Percentiles rank a stretch among this genome's conserved stretches.
Evolutionary conservation across 352 stramenopile species (phyloP).

Genomic region (Globisporangium iwayamae): DNA sequence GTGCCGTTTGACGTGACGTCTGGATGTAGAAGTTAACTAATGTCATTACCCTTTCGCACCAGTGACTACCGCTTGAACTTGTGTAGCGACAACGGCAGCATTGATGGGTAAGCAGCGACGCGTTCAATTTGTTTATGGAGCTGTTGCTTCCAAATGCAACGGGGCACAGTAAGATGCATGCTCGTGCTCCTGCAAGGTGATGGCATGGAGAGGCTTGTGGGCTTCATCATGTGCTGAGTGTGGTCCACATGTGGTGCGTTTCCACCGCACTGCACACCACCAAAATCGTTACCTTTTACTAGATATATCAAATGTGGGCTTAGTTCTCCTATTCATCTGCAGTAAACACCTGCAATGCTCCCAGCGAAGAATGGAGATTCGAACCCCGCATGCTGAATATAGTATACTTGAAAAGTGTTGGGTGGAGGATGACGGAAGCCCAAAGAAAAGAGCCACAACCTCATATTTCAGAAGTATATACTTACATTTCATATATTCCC

Average conservation of each 20-base stretch:
- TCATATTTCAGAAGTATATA: not conserved
- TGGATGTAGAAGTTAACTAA: not conserved
- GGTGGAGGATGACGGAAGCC: conserved; percentile 1
- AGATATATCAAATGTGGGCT: not conserved
- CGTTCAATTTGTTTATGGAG: too few relatives aligned
- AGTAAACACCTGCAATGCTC: not conserved
- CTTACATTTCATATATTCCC: not conserved
- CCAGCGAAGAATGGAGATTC: not conserved
- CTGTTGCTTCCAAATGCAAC: too few relatives aligned
- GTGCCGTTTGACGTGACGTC: not conserved
- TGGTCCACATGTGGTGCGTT: conserved; percentile 1
- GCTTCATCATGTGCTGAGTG: too few relatives aligned
- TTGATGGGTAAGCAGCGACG: too few relatives aligned
- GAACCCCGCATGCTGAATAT: conserved; percentile 2
- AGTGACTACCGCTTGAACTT: too few relatives aligned
- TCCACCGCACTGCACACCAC: conserved; percentile 12
- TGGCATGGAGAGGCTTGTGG: too few relatives aligned
- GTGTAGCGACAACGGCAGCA: too few relatives aligned
- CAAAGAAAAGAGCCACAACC: conserved; percentile 3
- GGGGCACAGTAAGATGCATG: too few relatives aligned
- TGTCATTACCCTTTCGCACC: not conserved
- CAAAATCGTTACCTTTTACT: conserved; percentile 5
- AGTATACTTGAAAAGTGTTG: not conserved
- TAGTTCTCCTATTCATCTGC: not conserved
- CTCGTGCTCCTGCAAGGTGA: too few relatives aligned